phyloP scores from a whole-genome alignment of 305 asterid species.

The Rubia occidens region DNA sequence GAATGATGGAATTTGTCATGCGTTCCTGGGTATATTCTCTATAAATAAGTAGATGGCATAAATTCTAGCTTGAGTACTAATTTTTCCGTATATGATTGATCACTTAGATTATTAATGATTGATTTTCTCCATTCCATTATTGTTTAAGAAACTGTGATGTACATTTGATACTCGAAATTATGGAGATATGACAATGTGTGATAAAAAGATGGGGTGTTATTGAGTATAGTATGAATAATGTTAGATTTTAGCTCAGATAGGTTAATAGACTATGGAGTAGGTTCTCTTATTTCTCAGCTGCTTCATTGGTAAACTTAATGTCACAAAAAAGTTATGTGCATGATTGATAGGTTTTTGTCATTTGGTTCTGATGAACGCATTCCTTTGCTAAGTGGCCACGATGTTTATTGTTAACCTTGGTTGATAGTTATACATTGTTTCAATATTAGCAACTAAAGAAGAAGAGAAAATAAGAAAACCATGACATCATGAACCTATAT shows the following conservation, averaged over 20 bases:
- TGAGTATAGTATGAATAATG: no score
- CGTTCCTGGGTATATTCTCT: not conserved
- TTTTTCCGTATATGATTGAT: constrained; percentile 2
- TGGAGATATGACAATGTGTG: no score
- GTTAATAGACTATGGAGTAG: not conserved
- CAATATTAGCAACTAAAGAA: no score
- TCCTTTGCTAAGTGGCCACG: no score
- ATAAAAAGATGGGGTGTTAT: not conserved
- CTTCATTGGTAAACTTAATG: not conserved
- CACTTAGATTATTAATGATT: not conserved
- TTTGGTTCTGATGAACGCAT: not conserved
- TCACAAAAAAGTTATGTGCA: no score
- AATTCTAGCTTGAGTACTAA: not conserved
- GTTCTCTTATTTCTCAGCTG: not conserved
- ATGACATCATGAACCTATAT: no score
- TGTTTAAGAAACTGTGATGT: not conserved
- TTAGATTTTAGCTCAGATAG: not conserved
- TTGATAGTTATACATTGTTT: not conserved
- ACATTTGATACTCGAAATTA: not conserved
- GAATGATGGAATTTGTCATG: not conserved
- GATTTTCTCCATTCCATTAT: not conserved
- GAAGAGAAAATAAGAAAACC: no score
- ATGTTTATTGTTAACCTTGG: not conserved
- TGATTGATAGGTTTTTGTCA: not conserved
- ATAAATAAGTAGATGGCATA: not conserved